Evolutionary conservation across 768 basidiomycete species (phyloP).

Genomic region (Leccinum arenicola): DNA sequence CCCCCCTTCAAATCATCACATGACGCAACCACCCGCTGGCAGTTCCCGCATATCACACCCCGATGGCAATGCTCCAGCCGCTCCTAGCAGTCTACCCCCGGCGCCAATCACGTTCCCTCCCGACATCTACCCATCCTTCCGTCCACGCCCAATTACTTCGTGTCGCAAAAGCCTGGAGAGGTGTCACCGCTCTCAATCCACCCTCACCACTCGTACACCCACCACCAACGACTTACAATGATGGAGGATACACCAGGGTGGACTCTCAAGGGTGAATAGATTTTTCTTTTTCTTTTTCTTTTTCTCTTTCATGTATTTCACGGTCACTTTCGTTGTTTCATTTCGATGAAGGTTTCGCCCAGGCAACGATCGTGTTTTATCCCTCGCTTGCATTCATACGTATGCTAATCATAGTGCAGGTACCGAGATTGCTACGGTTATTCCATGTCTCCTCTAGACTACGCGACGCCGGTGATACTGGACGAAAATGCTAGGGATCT

Average conservation of each 20-base stretch:
- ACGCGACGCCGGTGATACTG: slow-evolving; percentile 35
- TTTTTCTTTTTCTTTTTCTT: not conserved
- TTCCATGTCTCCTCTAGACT: slow-evolving; percentile 29
- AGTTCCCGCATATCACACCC: slow-evolving; percentile 19
- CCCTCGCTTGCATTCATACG: slow-evolving; percentile 9
- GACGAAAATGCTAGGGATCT: slow-evolving; percentile 25
- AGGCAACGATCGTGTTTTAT: slow-evolving; percentile 11
- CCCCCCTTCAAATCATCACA: slow-evolving; percentile 9
- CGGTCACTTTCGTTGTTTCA: not conserved
- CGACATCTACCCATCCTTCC: slow-evolving; percentile 30
- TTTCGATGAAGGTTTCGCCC: slow-evolving; percentile 10
- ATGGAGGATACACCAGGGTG: slow-evolving; percentile 21
- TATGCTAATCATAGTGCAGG: slow-evolving; percentile 22
- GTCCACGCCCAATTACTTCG: slow-evolving; percentile 50
- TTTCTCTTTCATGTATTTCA: not conserved
- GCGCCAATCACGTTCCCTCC: slow-evolving; percentile 38
- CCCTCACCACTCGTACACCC: slow-evolving; percentile 16
- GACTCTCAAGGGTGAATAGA: slow-evolving; percentile 29
- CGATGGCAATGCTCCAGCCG: slow-evolving; percentile 4
- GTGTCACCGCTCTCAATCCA: slow-evolving; percentile 54
- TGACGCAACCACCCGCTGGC: slow-evolving; percentile 14
- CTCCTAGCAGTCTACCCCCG: slow-evolving; percentile 15
- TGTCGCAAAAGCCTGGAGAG: slow-evolving; percentile 66
- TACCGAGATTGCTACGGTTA: slow-evolving; percentile 28
- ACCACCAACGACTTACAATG: slow-evolving; percentile 25